These are phyloP conservation scores for Diaporthe ampelina DNA, from an alignment of 2,329 filamentous ascomycete species.

Conservation along the genomic window DNA sequence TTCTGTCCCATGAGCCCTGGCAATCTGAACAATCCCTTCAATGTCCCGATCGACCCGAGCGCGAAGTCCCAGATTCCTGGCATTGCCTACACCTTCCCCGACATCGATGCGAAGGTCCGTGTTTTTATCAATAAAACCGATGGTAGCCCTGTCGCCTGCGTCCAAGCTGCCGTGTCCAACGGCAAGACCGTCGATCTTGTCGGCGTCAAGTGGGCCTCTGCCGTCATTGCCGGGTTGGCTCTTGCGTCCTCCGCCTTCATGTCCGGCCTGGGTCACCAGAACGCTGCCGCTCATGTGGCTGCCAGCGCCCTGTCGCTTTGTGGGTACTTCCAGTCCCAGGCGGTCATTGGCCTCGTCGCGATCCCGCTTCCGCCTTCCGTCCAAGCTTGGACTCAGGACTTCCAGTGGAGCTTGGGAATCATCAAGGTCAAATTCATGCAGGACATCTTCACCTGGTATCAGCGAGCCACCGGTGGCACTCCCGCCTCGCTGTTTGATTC, in stretches of 20 bases:
- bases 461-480: conserved; percentile 84
- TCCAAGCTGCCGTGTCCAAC: conserved; percentile 85
- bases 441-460: conserved; percentile 87
- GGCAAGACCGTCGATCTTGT: conserved; percentile 86
- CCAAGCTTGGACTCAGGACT: conserved; percentile 89
- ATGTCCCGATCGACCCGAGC: conserved; percentile 68
- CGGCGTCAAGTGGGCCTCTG: conserved; percentile 84
- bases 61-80: conserved; percentile 76
- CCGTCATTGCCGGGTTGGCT: conserved; percentile 81
- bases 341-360: conserved; percentile 83
- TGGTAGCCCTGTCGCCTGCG: conserved; percentile 75
- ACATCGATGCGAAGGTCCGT: conserved; percentile 83
- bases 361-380: conserved; percentile 85
- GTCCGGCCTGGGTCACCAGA: conserved; percentile 86
- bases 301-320: conserved; percentile 88
- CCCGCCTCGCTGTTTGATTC: conserved; percentile 81
- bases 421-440: conserved; percentile 85
- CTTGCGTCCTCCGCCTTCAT: conserved; percentile 84
- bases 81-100: conserved; percentile 86
- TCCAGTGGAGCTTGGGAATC: conserved; percentile 93
- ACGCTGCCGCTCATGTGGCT: conserved; percentile 88
- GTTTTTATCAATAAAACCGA: conserved; percentile 79
- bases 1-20: conserved; percentile 88
- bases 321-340: conserved; percentile 88
- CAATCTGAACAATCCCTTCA: conserved; percentile 66